Conservation (phyloP, 306 rosid genomes). For the Lupinus albus region DNA sequence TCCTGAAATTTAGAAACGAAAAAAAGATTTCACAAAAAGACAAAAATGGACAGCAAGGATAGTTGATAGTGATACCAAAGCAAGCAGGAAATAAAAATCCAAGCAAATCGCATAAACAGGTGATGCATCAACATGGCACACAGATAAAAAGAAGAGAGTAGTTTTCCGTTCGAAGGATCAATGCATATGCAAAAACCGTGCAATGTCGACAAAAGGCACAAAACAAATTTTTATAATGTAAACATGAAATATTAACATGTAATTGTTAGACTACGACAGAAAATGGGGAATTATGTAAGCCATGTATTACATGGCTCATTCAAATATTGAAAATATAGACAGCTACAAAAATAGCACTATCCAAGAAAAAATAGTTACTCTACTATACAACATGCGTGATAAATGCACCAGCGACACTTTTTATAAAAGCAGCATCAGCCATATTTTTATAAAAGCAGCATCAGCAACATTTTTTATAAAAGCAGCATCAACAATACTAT, state of each 20-base stretch:
- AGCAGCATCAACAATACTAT: background rate
- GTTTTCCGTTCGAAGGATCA: background rate
- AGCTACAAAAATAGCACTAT: background rate
- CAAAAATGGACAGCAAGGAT: constrained; percentile 12
- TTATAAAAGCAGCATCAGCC: background rate
- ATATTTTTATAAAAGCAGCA: background rate
- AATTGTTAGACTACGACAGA: constrained; percentile 4
- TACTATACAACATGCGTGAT: constrained; percentile 3
- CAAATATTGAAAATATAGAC: constrained; percentile 21
- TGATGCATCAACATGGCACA: background rate
- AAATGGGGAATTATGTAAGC: constrained; percentile 1
- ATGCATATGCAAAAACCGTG: constrained; percentile 8
- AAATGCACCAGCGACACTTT: background rate
- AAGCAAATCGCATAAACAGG: constrained; percentile 5
- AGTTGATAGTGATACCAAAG: constrained; percentile 27
- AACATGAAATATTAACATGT: constrained; percentile 16
- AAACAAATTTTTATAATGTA: background rate
- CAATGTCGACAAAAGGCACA: background rate
- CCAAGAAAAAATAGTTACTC: background rate
- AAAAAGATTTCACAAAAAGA: constrained; percentile 18
- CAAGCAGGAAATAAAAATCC: constrained; percentile 19
- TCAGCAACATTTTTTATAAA: background rate
- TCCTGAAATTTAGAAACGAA: constrained; percentile 40
- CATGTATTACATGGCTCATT: background rate
- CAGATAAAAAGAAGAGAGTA: background rate